Evolutionary conservation across 2,329 filamentous ascomycete genomes (phyloP), one percentile per base, ranked within the genome.

Genomic region (Diaporthe velutina): DNA sequence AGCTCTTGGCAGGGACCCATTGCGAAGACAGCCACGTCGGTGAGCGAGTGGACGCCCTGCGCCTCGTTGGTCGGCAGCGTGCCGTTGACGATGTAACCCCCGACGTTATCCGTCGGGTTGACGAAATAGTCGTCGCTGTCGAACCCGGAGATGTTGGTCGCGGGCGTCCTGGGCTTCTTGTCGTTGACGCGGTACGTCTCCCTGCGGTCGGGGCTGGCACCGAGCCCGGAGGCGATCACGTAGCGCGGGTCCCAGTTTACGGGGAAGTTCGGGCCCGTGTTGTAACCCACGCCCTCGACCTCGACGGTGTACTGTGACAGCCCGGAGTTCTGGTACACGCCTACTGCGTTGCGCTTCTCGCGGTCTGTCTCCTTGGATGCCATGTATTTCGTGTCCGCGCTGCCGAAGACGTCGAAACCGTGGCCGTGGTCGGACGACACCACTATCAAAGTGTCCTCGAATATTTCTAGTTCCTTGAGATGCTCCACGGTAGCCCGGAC

Each of bases 361-460:
- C 95, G 93, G 81, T 94, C 91, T 25, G 88, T 87, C 9, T 87
- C 83, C 79, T 95, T 90, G 5, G 89, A 88, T 22, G 89, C 86
- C 61, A 96, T 87, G 84, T 96, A 97, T 81, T 93, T 87, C 25
- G 94, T 97, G 81, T 97, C 95, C 64, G 95, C 94, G 77, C 89
- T 92, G 77, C 95, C 95, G 82, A 93, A 96, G 78, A 97, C 95
- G 45, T 81, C 95, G 82, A 97, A 97, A 73, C 95, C 95, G 85
- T 97, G 95, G 55, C 95, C 95, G 86, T 97, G 95, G 81, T 97
- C 94, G n/a, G 94, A 93, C 4, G 94, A 95, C 66, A 97, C 93
- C 67, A 97, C 82, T 77, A 97, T 88, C 4, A 96, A 90, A 1
- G 95, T 97, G 76, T 95, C 90, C 13, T 96, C 90, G 42, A 95